Evolutionary conservation across 2,329 filamentous ascomycete genomes (phyloP), one percentile per base, ranked within the genome.

Genomic region (Paraconiothyrium brasiliense): DNA sequence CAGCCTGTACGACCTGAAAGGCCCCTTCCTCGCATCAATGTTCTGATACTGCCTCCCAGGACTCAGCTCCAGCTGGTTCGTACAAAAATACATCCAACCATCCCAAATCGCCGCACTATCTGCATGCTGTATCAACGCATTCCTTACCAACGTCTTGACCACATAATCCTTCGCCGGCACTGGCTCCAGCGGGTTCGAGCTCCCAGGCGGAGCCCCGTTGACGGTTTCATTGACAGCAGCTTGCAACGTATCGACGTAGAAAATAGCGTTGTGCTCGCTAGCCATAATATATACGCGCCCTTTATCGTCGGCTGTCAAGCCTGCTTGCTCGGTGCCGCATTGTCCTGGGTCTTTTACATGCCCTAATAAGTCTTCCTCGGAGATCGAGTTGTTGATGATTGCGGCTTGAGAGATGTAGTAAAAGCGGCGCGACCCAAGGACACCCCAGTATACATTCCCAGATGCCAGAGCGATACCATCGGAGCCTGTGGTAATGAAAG

Each of bases 241-340:
- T 61, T 78, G 74, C 20, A 73, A 63, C 3, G 77, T 80, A 59
- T 81, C 76, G 52, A 81, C 78, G 56, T 82, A 81, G 67, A 79
- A 80, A 43, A 82, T 80, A 5, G 80, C 78, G 59, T 82, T 82
- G 47, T 82, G 80, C 67, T 82, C 80, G 57, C 72, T 76, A 7
- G 79, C 79, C 34, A 75, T 65, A 55, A 82, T 78, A 60, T 81
- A 81, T 9, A 82, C 73, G 1, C 79, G 69, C 1, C 79, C 80
- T 13, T 70, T 72, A 60, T 80, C 78, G 58, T 82, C 80, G 3
- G 79, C 79, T 2, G 78, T 80, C 64, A 81, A 78, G 7, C 80
- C 80, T 10, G 79, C 80, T 64, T 81, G 80, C 57, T 82, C 78
- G 2, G 74, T 76, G 11, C 71, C 79, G 43, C 76, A 74, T 62